These are phyloP conservation scores for Corymbia maculata DNA, from an alignment of 345 rosid species.

Conservation along the genomic window DNA sequence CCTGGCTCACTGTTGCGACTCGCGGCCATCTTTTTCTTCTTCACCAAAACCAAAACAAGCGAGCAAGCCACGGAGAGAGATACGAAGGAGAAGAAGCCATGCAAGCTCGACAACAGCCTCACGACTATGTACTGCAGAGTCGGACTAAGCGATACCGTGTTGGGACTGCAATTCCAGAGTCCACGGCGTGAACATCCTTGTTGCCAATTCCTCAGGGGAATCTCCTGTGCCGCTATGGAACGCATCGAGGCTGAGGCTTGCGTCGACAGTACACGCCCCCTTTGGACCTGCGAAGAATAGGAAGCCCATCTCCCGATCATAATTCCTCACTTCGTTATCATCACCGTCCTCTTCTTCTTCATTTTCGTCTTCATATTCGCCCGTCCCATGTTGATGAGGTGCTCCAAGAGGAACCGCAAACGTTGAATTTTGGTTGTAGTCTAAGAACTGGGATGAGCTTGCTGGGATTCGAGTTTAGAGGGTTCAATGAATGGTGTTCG, in stretches of 20 bases:
- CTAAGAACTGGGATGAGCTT: background rate
- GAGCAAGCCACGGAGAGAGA: background rate
- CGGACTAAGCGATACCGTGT: slow-evolving; percentile 42
- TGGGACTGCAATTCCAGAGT: slow-evolving; percentile 38
- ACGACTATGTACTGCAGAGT: slow-evolving; percentile 34
- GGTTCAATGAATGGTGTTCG: background rate
- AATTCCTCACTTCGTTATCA: background rate
- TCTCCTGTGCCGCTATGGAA: slow-evolving; percentile 46
- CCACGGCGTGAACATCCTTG: slow-evolving; percentile 51
- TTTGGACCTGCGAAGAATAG: background rate
- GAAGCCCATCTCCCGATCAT: background rate
- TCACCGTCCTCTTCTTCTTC: background rate
- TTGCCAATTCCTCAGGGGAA: slow-evolving; percentile 33
- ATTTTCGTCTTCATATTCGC: background rate
- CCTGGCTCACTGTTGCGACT: background rate
- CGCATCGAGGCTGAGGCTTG: slow-evolving; percentile 30
- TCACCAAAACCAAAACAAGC: background rate
- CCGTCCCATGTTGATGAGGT: background rate
- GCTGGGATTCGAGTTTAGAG: background rate
- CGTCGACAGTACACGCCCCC: slow-evolving; percentile 1
- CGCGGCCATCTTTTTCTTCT: background rate
- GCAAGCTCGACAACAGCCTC: slow-evolving; percentile 35
- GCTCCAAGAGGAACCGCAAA: background rate
- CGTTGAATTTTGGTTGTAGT: background rate
- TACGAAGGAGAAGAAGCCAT: slow-evolving; percentile 15